Evolutionary conservation across 2,329 filamentous ascomycete species (phyloP).

Genomic region (Ceratocystis eucalypticola): DNA sequence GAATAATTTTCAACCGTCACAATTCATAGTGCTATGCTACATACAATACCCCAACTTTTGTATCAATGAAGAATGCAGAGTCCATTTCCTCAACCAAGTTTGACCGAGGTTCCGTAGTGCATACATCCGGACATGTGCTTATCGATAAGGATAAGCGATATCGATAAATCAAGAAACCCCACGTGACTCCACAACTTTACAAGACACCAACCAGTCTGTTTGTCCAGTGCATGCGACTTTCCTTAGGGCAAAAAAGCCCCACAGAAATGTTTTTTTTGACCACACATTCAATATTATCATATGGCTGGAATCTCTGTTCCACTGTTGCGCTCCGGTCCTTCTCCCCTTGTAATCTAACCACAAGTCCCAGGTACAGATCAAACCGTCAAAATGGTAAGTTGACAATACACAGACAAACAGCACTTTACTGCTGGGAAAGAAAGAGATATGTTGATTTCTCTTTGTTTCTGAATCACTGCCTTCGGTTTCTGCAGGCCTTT

Average conservation of each 20-base stretch:
- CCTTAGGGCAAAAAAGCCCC: slow-evolving; percentile 32
- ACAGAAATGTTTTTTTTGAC: slow-evolving; percentile 25
- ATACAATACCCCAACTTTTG: no score
- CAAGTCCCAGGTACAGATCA: slow-evolving; percentile 22
- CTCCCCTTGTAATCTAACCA: slow-evolving; percentile 21
- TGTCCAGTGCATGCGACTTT: slow-evolving; percentile 18
- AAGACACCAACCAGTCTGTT: slow-evolving; percentile 25
- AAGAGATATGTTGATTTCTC: neutral
- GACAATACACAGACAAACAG: slow-evolving; percentile 22
- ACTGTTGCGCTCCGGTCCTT: slow-evolving; percentile 29
- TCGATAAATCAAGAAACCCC: neutral
- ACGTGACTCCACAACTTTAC: slow-evolving; percentile 17
- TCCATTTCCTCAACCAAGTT: no score
- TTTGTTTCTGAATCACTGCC: slow-evolving; percentile 11
- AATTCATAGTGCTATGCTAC: no score
- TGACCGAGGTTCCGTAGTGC: no score
- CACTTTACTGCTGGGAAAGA: neutral
- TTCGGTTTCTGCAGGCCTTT: neutral
- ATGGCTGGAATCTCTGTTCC: slow-evolving; percentile 23
- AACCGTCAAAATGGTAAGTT: slow-evolving; percentile 59
- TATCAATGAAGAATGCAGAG: no score
- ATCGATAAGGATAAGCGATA: slow-evolving; percentile 5
- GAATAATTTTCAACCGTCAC: no score
- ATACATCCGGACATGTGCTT: neutral
- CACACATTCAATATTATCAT: slow-evolving; percentile 26